Evolutionary conservation across 768 basidiomycete genomes (phyloP).

Genomic region (Boletus rufocinnamomeus): DNA sequence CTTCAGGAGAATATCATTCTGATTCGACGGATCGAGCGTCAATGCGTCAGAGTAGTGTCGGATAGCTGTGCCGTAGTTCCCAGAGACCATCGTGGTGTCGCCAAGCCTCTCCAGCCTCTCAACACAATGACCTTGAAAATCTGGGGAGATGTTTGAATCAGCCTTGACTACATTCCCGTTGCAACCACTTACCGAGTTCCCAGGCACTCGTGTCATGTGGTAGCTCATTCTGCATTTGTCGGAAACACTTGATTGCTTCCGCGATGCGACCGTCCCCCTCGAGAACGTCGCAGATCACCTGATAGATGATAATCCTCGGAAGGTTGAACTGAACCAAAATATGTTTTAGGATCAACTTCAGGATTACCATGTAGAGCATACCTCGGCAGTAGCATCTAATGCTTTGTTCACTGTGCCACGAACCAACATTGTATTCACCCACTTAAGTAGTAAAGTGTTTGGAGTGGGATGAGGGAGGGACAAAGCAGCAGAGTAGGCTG

Average conservation of each 20-base stretch:
- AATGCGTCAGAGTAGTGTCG: not conserved
- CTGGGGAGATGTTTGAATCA: not conserved
- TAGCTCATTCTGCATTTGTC: not conserved
- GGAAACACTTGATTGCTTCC: not conserved
- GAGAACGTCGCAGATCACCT: not conserved
- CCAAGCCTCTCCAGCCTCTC: slow-evolving; percentile 1
- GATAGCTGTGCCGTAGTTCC: not conserved
- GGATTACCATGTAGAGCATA: not conserved
- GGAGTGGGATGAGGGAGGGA: not conserved
- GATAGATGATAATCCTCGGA: not conserved
- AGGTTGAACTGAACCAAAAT: slow-evolving; percentile 4
- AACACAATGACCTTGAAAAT: slow-evolving; percentile 1
- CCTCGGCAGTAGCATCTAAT: not conserved
- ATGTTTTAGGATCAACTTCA: no score
- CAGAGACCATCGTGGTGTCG: not conserved
- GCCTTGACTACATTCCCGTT: no score
- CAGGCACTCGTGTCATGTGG: not conserved
- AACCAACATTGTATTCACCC: not conserved
- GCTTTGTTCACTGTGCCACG: not conserved
- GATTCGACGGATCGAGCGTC: not conserved
- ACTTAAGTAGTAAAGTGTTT: not conserved
- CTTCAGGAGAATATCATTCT: not conserved
- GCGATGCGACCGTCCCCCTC: not conserved
- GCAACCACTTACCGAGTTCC: not conserved
- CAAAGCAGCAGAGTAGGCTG: not conserved